A percentile compares a stretch with the other conserved stretches of the same genome.
phyloP scores from a whole-genome alignment of 345 rosid genomes.

The Combretum micranthum region DNA sequence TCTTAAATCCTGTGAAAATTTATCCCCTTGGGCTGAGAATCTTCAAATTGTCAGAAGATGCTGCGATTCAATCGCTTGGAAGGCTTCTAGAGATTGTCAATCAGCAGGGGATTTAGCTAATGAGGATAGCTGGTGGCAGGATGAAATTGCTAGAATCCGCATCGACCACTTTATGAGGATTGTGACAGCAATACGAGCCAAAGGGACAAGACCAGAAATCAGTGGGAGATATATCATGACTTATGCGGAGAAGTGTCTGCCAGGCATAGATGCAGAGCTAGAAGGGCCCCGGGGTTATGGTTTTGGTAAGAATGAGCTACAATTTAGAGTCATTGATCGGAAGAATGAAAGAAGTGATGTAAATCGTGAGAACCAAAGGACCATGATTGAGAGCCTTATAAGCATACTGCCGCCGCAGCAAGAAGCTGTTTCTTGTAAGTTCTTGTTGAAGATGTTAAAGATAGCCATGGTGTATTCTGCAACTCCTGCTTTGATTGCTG shows the following conservation, averaged over 20 bases:
- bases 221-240: constrained; percentile 52
- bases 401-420: constrained; percentile 58
- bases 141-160: constrained; percentile 45
- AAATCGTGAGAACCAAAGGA: constrained; percentile 43
- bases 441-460: constrained; percentile 66
- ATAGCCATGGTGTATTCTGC: constrained; percentile 59
- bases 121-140: constrained; percentile 37
- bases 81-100: constrained; percentile 42
- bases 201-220: constrained; percentile 42
- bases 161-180: constrained; percentile 74
- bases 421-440: constrained; percentile 61
- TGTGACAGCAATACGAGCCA: constrained; percentile 49
- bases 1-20: constrained; percentile 55
- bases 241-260: constrained; percentile 54
- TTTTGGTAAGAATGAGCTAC: constrained; percentile 50
- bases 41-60: constrained; percentile 82
- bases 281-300: constrained; percentile 60
- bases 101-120: constrained; percentile 19
- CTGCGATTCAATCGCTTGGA: constrained; percentile 76
- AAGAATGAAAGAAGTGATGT: constrained; percentile 29
- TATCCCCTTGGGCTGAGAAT: constrained; percentile 89
- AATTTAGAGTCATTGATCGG: constrained; percentile 37
- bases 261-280: constrained; percentile 38
- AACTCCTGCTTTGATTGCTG: constrained; percentile 66
- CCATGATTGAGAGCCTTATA: constrained; percentile 59